A percentile compares a stretch with the other conserved stretches of the same genome.
Evolutionary conservation across 305 asterid genomes (phyloP).

Genomic region (Petunia hybrid): DNA sequence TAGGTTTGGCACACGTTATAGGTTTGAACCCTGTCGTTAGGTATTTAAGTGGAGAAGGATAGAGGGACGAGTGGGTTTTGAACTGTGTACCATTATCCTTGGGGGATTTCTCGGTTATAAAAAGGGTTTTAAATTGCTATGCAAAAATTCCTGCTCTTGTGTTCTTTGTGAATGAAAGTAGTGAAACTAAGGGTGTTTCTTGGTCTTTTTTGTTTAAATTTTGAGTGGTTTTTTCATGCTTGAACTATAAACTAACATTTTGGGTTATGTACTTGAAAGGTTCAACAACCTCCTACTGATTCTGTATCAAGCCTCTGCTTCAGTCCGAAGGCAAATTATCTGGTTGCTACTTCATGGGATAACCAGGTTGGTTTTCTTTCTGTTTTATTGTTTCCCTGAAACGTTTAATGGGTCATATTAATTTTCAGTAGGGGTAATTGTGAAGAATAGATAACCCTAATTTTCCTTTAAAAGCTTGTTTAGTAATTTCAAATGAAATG

Average conservation of each 20-base stretch:
- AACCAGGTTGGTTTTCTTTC: slow-evolving; percentile 50
- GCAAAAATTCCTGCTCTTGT: neutral
- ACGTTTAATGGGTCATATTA: neutral
- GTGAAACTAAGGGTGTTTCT: neutral
- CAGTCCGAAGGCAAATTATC: slow-evolving; percentile 62
- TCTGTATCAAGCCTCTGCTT: slow-evolving; percentile 65
- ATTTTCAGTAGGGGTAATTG: neutral
- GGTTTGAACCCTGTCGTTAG: no score
- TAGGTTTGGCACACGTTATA: no score
- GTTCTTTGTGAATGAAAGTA: neutral
- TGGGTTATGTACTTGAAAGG: slow-evolving; percentile 41
- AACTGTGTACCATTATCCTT: no score
- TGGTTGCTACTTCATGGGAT: slow-evolving; percentile 69
- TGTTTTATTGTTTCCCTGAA: neutral
- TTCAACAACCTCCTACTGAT: slow-evolving; percentile 61
- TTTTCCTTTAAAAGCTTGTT: neutral
- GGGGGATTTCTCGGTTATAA: no score
- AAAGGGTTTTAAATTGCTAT: neutral
- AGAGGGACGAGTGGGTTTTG: no score
- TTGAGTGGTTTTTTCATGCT: neutral
- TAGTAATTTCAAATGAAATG: neutral
- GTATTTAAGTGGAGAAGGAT: no score
- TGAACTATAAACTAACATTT: slow-evolving; percentile 13
- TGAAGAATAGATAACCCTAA: slow-evolving; percentile 15
- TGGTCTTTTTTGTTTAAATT: neutral